These are phyloP conservation scores for Plasmodium knowlesi DNA, from an alignment of 169 alveolate genomes.

Conservation along the genomic window DNA sequence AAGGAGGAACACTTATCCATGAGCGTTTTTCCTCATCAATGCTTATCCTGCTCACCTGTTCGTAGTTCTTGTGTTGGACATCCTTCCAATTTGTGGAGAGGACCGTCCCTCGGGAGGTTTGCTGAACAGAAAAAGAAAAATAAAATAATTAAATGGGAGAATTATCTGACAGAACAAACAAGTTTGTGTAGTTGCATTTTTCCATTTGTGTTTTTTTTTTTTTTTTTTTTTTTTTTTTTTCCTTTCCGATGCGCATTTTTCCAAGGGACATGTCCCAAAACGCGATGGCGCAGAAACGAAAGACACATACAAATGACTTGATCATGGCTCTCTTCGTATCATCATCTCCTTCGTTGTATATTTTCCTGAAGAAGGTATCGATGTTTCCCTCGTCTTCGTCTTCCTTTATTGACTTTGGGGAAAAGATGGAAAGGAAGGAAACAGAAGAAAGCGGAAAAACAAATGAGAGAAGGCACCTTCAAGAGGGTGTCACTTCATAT, in stretches of 20 bases:
- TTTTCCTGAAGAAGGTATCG: constrained; percentile 35
- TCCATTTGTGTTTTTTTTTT: background rate
- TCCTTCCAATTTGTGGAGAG: constrained; percentile 69
- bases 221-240: background rate
- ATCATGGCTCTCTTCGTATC: constrained; percentile 64
- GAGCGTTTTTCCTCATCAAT: background rate
- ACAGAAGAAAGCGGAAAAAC: background rate
- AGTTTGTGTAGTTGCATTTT: background rate
- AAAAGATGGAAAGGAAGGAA: too few species aligned
- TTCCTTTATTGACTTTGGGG: constrained; percentile 23
- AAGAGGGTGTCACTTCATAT: background rate
- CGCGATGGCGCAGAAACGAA: background rate
- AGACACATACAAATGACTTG: constrained; percentile 34
- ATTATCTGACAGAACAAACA: background rate
- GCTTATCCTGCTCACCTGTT: background rate
- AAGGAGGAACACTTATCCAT: background rate
- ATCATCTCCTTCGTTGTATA: constrained; percentile 55
- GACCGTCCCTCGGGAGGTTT: constrained; percentile 53
- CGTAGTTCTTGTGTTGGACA: constrained; percentile 47
- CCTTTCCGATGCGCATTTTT: background rate
- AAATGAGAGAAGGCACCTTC: background rate
- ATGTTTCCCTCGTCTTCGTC: constrained; percentile 39
- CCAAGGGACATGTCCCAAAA: background rate
- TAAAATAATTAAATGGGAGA: background rate
- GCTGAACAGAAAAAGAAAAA: background rate